A percentile compares a stretch with the other conserved stretches of the same genome.
These are phyloP conservation scores for Boletus semigastroideus DNA, from an alignment of 1,284 basidiomycete genomes.

Conservation along the genomic window DNA sequence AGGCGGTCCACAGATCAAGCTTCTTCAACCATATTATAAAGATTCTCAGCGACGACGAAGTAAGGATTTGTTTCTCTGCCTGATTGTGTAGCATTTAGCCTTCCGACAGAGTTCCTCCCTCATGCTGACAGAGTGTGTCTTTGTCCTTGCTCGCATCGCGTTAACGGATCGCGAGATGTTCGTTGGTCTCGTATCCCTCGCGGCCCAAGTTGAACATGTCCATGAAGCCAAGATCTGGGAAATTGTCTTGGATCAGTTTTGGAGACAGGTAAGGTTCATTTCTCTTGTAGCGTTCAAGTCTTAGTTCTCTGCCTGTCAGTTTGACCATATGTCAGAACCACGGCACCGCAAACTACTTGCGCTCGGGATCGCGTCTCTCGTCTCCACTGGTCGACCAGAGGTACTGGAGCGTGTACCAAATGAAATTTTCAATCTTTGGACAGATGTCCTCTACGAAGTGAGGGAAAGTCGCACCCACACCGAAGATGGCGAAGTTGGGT, in stretches of 20 bases:
- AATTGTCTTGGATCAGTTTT: conserved; percentile 74
- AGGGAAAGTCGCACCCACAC: conserved; percentile 59
- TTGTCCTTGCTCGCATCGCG: conserved; percentile 67
- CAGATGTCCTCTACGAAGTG: conserved; percentile 87
- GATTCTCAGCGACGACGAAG: conserved; percentile 63
- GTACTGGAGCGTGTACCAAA: conserved; percentile 68
- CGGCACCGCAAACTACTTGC: conserved; percentile 72
- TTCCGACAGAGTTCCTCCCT: conserved; percentile 45
- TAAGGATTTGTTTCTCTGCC: conserved; percentile 28
- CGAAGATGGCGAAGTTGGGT: conserved; percentile 40
- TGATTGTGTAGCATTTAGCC: conserved; percentile 14
- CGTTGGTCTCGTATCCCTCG: conserved; percentile 61
- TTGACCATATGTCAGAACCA: conserved; percentile 82
- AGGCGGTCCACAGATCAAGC: conserved; percentile 67
- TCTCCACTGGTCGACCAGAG: conserved; percentile 66
- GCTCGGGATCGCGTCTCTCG: conserved; percentile 70
- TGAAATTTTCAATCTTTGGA: conserved; percentile 86
- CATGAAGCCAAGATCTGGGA: conserved; percentile 61
- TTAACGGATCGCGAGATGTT: conserved; percentile 65
- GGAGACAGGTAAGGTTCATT: conserved; percentile 55
- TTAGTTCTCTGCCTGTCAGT: conserved; percentile 45
- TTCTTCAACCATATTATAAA: conserved; percentile 62
- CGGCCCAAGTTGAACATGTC: conserved; percentile 46
- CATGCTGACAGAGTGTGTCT: conserved; percentile 65
- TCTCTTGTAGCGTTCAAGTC: not conserved